phyloP scores from a whole-genome alignment of 75 land plant genomes.

The Azolla pinnata region DNA sequence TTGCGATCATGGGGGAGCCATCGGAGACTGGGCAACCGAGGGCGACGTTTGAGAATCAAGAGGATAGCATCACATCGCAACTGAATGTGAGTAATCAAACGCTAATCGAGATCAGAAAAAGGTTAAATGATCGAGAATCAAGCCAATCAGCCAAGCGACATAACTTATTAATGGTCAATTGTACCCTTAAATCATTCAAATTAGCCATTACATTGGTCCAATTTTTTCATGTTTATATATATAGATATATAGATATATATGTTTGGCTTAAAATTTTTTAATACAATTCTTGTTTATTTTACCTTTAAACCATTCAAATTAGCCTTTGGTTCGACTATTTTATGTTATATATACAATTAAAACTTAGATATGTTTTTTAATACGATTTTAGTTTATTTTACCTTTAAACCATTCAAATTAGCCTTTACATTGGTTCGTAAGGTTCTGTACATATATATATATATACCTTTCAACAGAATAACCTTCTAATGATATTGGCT shows the following conservation, averaged over 20 bases:
- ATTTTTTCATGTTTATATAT: not conserved
- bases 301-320: no score
- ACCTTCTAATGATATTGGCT: no score
- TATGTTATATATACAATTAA: no score
- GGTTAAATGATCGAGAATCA: not conserved
- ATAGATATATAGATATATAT: not conserved
- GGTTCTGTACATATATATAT: no score
- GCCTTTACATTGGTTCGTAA: not conserved
- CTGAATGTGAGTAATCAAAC: slow-evolving; percentile 35
- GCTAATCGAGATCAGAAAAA: not conserved
- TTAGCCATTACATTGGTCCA: not conserved
- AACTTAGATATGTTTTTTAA: no score
- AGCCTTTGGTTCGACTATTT: no score
- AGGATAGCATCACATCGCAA: slow-evolving; percentile 60
- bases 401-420: not conserved
- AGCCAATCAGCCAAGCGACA: not conserved
- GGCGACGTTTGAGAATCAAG: slow-evolving; percentile 45
- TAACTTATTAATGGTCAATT: no score
- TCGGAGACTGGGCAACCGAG: slow-evolving; percentile 32
- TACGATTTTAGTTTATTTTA: no score
- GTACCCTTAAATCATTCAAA: no score
- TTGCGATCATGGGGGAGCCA: slow-evolving; percentile 30
- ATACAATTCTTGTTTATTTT: no score
- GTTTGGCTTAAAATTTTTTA: no score
- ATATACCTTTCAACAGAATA: not conserved